Base-by-base conservation (phyloP, 768 basidiomycete species). In the Scleroderma bovista region DNA sequence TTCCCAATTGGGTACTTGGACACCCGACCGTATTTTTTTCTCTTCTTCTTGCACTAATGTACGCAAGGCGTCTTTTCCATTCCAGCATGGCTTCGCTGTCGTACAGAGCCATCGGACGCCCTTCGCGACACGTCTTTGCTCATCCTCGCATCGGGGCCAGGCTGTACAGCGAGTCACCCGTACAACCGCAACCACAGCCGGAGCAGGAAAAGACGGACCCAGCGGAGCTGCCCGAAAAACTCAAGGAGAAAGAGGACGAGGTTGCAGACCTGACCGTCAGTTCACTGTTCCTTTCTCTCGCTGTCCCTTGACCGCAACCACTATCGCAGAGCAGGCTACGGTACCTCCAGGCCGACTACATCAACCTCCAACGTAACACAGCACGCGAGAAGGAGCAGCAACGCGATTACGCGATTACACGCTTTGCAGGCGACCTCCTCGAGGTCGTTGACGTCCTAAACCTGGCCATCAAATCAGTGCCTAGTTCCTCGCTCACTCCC, bases 271-370 rank as follows among this genome's bases (percentile, higher is more conserved):
- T 93, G 53, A 90, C 84, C 54, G 91, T 93, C 60, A 58, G 87
- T 72, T 33, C 16, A 32, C 20, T n/a, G 1, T 9, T 22, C 47
- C 47, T 22, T 23, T 24, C 46, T 38, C 32, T 19, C 26, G 23
- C 23, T 22, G 22, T 22, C 38, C 47, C 43, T 57, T 54, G 50
- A 51, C 56, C 41, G 34, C 46, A 44, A 13, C 29, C 48, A 50
- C 55, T 43, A 57, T 50, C 34, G 17, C 67, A 96, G 95, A 78
- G 84, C 65, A 89, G 93, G 55, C 76, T 96, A 59, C 84, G 88
- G 42, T 96, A 97, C 65, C 76, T 90, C 51, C 87, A 93, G 64
- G 96, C 96, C 59, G 96, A 99, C 72, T 93, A 93, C 70, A 72
- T 95, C 39, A 99, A 98, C 69, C 77, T 96, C 39, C 93, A 94